Conservation (phyloP, 371 early-diverging fungal species). For the Lichtheimia corymbifera region DNA sequence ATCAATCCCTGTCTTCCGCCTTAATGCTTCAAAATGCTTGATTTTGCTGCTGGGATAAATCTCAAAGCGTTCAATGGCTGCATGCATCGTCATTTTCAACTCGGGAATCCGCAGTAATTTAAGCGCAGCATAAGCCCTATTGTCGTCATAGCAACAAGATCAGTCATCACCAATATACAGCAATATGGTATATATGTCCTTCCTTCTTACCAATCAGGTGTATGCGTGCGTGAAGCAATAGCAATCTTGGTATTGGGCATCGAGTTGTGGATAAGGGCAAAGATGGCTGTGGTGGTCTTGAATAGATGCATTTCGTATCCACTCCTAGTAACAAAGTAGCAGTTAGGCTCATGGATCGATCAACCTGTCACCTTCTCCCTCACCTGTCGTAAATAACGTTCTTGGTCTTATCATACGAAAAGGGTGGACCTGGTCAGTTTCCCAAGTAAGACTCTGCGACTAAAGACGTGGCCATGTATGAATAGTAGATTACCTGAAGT, state of each 20-base stretch:
- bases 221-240: conserved; percentile 49
- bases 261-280: conserved; percentile 31
- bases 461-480: background rate
- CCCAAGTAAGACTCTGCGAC: background rate
- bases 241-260: conserved; percentile 44
- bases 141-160: no score
- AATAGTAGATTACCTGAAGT: conserved; percentile 11
- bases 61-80: conserved; percentile 38
- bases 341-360: no score
- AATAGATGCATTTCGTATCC: conserved; percentile 35
- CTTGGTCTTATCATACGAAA: background rate
- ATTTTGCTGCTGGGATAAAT: conserved; percentile 49
- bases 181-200: no score
- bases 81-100: conserved; percentile 24
- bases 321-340: conserved; percentile 12
- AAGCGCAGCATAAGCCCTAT: conserved; percentile 13
- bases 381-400: conserved; percentile 16
- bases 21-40: conserved; percentile 40
- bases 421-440: conserved; percentile 1
- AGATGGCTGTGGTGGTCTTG: conserved; percentile 34
- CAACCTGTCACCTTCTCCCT: background rate
- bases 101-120: conserved; percentile 27
- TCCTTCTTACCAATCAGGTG: conserved; percentile 48
- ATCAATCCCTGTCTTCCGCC: conserved; percentile 35
- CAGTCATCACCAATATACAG: no score